Evolutionary conservation across 345 rosid species (phyloP).

Genomic region (Melaleuca quinquenervia): DNA sequence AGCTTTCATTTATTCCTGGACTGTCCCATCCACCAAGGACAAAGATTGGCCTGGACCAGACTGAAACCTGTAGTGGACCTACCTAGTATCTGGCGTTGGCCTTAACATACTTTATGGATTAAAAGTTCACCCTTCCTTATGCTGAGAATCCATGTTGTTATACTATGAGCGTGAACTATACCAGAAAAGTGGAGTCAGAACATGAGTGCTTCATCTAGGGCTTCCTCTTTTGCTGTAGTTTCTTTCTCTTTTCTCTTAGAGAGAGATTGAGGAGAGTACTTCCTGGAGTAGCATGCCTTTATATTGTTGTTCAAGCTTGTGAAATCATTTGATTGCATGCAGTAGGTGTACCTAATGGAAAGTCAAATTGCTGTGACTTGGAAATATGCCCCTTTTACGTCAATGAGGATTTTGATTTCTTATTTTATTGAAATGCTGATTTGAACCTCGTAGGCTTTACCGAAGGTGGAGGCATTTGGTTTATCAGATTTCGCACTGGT

Average conservation of each 20-base stretch:
- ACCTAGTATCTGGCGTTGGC: not conserved
- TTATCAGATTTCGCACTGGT: constrained; percentile 64
- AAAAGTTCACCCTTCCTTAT: not conserved
- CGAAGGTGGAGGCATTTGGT: constrained; percentile 61
- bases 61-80: not conserved
- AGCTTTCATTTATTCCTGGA: not conserved
- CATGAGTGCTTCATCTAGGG: not conserved
- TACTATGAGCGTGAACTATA: not conserved
- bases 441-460: constrained; percentile 40
- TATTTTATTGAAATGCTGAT: not conserved
- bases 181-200: not conserved
- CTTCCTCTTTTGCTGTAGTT: not conserved
- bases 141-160: not conserved
- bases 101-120: not conserved
- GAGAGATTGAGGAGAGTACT: not conserved
- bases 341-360: not conserved
- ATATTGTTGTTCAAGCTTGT: not conserved
- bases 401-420: not conserved
- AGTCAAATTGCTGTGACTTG: not conserved
- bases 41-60: not conserved
- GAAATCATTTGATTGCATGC: not conserved
- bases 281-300: not conserved
- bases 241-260: not conserved
- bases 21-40: not conserved
- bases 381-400: not conserved